Percentiles rank a stretch among this genome's conserved stretches.
Conservation (phyloP, 805 yeast species). For the Cyberlindnera galapagoensis region DNA sequence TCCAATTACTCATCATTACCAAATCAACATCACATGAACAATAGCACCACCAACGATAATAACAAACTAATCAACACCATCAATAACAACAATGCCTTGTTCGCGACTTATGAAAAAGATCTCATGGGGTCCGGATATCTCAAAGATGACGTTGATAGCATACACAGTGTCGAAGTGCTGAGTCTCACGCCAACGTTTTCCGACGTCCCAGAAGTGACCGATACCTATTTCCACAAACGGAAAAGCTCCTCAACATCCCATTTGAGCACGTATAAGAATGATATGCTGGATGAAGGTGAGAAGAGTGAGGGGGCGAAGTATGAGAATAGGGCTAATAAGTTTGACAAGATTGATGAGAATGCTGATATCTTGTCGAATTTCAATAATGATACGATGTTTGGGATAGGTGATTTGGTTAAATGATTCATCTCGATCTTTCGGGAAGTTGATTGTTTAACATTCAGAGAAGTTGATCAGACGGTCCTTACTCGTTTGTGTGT, state of each 20-base stretch:
- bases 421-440: too few relatives aligned
- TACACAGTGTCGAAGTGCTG: constrained; percentile 29
- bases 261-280: too few relatives aligned
- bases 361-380: constrained; percentile 1
- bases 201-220: constrained; percentile 21
- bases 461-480: too few relatives aligned
- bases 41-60: neutral
- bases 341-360: too few relatives aligned
- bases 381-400: constrained; percentile 4
- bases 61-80: neutral
- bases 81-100: constrained; percentile 3
- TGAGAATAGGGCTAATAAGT: too few relatives aligned
- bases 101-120: neutral
- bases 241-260: too few relatives aligned
- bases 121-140: too few relatives aligned
- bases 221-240: constrained; percentile 1
- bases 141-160: constrained; percentile 4
- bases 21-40: constrained; percentile 2
- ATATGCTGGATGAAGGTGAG: too few relatives aligned
- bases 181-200: constrained; percentile 35
- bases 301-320: too few relatives aligned
- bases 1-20: constrained; percentile 8
- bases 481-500: too few relatives aligned
- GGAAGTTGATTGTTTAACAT: too few relatives aligned
- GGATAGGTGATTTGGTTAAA: constrained; percentile 1